A percentile compares a stretch with the other conserved stretches of the same genome.
phyloP scores from a whole-genome alignment of 345 rosid genomes.

The Aegle marmelos region DNA sequence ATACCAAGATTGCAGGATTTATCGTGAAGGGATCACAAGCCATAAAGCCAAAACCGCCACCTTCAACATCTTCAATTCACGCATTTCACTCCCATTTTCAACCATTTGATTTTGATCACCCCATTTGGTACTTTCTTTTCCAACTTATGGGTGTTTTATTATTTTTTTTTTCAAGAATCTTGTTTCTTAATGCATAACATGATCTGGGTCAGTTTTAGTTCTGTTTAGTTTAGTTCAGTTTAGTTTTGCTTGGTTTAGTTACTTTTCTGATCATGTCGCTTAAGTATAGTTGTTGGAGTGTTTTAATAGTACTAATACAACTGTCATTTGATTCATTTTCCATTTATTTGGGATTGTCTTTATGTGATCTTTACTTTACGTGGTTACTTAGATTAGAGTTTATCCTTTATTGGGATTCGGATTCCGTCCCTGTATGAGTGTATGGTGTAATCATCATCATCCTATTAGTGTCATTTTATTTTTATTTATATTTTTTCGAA shows the following conservation, averaged over 20 bases:
- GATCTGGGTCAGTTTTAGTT: slow-evolving; percentile 21
- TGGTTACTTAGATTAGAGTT: slow-evolving; percentile 34
- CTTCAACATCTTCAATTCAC: slow-evolving; percentile 36
- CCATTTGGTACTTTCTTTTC: slow-evolving; percentile 1
- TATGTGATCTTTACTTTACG: slow-evolving; percentile 51
- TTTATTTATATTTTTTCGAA: not conserved
- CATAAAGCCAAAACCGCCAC: slow-evolving; percentile 24
- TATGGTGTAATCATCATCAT: slow-evolving; percentile 7
- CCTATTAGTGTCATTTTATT: not conserved
- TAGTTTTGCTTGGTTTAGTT: not conserved
- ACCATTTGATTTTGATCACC: slow-evolving; percentile 7
- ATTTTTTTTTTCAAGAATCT: slow-evolving; percentile 12
- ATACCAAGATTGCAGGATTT: slow-evolving; percentile 22
- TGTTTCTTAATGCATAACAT: slow-evolving; percentile 4
- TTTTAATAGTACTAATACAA: slow-evolving; percentile 24
- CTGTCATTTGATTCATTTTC: slow-evolving; percentile 21
- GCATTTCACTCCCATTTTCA: slow-evolving; percentile 27
- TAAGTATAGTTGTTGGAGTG: slow-evolving; percentile 22
- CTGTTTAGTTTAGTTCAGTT: slow-evolving; percentile 13
- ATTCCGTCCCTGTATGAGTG: slow-evolving; percentile 1
- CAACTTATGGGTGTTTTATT: not conserved
- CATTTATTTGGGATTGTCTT: slow-evolving; percentile 11
- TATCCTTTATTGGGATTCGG: slow-evolving; percentile 15
- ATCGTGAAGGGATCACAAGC: slow-evolving; percentile 52
- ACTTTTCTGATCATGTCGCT: slow-evolving; percentile 28